Conservation (phyloP, 2,329 filamentous ascomycete genomes). For the Colletotrichum australisinense region DNA sequence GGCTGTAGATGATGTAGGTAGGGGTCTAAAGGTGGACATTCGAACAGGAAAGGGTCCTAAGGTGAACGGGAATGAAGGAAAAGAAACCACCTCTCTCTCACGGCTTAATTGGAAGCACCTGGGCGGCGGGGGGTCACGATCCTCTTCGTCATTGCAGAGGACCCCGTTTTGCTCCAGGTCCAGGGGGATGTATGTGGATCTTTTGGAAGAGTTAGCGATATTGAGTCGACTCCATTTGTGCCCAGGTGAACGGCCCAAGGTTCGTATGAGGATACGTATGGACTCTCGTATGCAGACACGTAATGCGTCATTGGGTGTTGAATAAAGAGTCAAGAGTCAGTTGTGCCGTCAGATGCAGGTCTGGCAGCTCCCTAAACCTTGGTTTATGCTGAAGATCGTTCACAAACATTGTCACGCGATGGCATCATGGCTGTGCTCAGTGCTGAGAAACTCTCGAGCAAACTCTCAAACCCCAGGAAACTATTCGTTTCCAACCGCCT, state of each 20-base stretch:
- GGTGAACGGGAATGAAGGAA: slow-evolving; percentile 17
- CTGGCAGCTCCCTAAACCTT: not conserved
- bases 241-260: not conserved
- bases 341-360: not conserved
- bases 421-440: not conserved
- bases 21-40: slow-evolving; percentile 13
- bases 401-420: not conserved
- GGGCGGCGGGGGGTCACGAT: slow-evolving; percentile 20
- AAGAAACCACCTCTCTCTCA: not conserved
- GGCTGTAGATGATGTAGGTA: slow-evolving; percentile 27
- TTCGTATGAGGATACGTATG: not conserved
- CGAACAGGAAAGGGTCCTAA: not conserved
- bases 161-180: not conserved
- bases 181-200: slow-evolving; percentile 13
- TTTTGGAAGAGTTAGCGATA: slow-evolving; percentile 2
- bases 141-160: slow-evolving; percentile 8
- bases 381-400: not conserved
- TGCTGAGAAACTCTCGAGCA: not conserved
- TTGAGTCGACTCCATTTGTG: slow-evolving; percentile 3
- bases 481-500: slow-evolving; percentile 4
- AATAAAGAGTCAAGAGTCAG: not conserved
- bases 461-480: not conserved
- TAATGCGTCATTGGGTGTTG: not conserved
- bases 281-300: not conserved
- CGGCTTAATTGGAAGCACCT: slow-evolving; percentile 10